phyloP scores from a whole-genome alignment of 345 rosid species.

The Gynandropsis gynandra region DNA sequence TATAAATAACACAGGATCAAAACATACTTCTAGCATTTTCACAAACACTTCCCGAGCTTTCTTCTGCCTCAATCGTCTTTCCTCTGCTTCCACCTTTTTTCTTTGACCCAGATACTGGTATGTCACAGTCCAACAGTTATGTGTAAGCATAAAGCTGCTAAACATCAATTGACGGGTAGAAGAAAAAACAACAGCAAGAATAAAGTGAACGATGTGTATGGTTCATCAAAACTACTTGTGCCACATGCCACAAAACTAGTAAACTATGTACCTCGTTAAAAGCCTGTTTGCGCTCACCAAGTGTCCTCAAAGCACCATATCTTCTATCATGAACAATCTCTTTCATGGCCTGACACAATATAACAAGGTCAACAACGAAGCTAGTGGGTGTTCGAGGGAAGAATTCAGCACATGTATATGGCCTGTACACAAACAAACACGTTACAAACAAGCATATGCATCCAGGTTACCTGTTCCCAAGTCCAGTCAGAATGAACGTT shows the following conservation, averaged over 20 bases:
- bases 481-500: conserved; percentile 93
- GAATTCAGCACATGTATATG: conserved; percentile 5
- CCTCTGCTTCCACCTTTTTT: conserved; percentile 92
- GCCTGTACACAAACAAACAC: conserved; percentile 2
- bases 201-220: not conserved
- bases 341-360: conserved; percentile 55
- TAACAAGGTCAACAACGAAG: conserved; percentile 24
- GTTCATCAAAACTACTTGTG: conserved; percentile 1
- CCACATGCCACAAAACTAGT: conserved; percentile 6
- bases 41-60: conserved; percentile 85
- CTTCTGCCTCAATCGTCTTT: conserved; percentile 87
- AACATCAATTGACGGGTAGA: conserved; percentile 8
- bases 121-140: conserved; percentile 16
- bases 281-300: conserved; percentile 97
- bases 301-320: conserved; percentile 84
- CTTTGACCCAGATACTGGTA: conserved; percentile 92
- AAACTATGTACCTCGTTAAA: conserved; percentile 75
- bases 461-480: conserved; percentile 87
- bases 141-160: conserved; percentile 12
- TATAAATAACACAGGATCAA: conserved; percentile 13
- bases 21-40: conserved; percentile 89
- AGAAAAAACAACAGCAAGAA: conserved; percentile 8
- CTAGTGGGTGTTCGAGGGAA: conserved; percentile 13
- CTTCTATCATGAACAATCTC: conserved; percentile 82
- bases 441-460: conserved; percentile 9